These are phyloP conservation scores for Aureobasidium melanogenum DNA, from an alignment of 2,329 filamentous ascomycete species.

Conservation along the genomic window DNA sequence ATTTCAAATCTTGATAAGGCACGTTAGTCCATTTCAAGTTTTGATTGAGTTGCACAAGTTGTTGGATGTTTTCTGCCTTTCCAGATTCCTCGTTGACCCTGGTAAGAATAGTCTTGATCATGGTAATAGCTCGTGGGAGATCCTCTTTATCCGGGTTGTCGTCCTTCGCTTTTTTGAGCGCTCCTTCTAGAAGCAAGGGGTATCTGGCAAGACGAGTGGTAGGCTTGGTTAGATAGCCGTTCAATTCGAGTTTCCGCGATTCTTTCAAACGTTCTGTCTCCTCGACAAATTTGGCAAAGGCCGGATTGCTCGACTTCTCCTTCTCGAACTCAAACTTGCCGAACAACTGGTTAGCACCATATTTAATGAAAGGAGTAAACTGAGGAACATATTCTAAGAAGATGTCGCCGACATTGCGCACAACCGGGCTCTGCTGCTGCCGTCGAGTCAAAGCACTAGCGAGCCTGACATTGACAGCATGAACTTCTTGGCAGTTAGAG, in stretches of 20 bases:
- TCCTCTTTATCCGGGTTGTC: constrained; percentile 85
- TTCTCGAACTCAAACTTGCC: constrained; percentile 98
- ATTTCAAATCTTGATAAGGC: constrained; percentile 85
- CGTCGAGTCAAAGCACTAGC: constrained; percentile 80
- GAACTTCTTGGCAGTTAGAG: constrained; percentile 90
- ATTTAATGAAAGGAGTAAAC: constrained; percentile 93
- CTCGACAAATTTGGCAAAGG: constrained; percentile 86
- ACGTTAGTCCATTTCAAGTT: constrained; percentile 84
- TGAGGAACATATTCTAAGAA: constrained; percentile 86
- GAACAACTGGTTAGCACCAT: constrained; percentile 90
- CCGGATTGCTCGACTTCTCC: constrained; percentile 76
- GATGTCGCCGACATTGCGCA: constrained; percentile 84
- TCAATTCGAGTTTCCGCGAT: constrained; percentile 90
- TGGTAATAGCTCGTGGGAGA: constrained; percentile 76
- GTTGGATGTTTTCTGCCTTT: constrained; percentile 96
- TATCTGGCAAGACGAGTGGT: constrained; percentile 93
- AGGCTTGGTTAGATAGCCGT: constrained; percentile 95
- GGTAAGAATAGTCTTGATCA: constrained; percentile 79
- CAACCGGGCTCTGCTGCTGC: constrained; percentile 84
- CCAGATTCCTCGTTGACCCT: constrained; percentile 92
- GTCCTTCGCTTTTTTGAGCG: constrained; percentile 83
- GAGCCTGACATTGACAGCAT: constrained; percentile 81
- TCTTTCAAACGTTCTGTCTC: constrained; percentile 94
- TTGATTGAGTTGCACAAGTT: constrained; percentile 82
- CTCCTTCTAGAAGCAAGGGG: constrained; percentile 81